Conservation (phyloP, 257 asterid genomes). For the Solanum chilense region DNA sequence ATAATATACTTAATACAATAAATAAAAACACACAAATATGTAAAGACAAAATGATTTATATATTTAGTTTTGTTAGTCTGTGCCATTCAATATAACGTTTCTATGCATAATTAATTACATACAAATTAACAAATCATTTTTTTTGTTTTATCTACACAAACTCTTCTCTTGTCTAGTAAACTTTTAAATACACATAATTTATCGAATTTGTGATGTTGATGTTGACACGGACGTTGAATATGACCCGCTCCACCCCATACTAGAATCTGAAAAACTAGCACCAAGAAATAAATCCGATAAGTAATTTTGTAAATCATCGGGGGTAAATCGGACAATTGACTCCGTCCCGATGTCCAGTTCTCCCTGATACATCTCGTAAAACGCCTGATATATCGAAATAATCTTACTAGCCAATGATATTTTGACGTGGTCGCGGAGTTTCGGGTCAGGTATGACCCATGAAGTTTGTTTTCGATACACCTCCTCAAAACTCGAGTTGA, state of each 20-base stretch:
- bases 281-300: conserved; percentile 48
- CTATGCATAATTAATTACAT: background rate
- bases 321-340: conserved; percentile 55
- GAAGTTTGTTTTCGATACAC: conserved; percentile 29
- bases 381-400: conserved; percentile 21
- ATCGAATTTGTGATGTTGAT: background rate
- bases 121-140: background rate
- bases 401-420: conserved; percentile 21
- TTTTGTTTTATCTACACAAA: background rate
- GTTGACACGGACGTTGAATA: background rate
- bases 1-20: background rate
- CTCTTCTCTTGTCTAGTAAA: background rate
- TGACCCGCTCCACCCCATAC: conserved; percentile 7
- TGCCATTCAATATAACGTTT: background rate
- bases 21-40: background rate
- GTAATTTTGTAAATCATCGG: conserved; percentile 62
- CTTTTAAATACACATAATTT: background rate
- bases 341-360: background rate
- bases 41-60: background rate
- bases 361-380: conserved; percentile 22
- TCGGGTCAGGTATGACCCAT: conserved; percentile 64
- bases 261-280: background rate
- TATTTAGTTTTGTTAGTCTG: background rate
- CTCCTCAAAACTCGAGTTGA: conserved; percentile 38
- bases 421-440: conserved; percentile 26